Base-by-base conservation (phyloP, 257 asterid genomes). In the Jacaranda mimosifolia region DNA sequence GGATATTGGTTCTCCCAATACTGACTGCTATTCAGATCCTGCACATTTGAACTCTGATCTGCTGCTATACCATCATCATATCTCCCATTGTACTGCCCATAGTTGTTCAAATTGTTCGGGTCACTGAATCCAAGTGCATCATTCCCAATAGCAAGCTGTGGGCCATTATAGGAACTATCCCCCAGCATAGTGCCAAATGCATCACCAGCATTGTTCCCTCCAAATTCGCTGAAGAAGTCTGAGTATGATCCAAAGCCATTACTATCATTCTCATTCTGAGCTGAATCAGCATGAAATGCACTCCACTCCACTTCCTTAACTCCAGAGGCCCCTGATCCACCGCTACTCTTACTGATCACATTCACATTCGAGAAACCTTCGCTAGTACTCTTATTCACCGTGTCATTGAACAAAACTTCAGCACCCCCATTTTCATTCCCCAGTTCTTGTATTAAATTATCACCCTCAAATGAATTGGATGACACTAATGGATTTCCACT, bases 221-320 rank as follows among this genome's bases (percentile, higher is more conserved):
- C 85, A 6, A 94, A 82, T 68, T 88, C 93, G 9, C 82, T 83
- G 80, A 95, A 89, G 83, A 96, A 96, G 83, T 93, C 96, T 0
- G 93, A 86, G 80, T 87, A 93, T 4, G 99, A 96, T 53, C 97
- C 99, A 71, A 90, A 95, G 63, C 91, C 98, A 73, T 82, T 82
- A 45, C 75, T 75, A 80, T 80, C 91, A 67, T 82, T 86, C 49
- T 80, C 91, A 67, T 82, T 86, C 49, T 81, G 82, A 65, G 72
- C 82, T 3, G 85, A 63, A 75, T 86, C 88, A 38, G 93, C 76
- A 67, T 77, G 79, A 70, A 96, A 93, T 3, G 92, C 97, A 79
- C 94, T 90, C 99, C 99, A 96, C 7, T 83, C 94, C 82, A 96
- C 94, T 86, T 88, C 96, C 83, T 93, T 96, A 57, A 93, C 87